A percentile compares a stretch with the other conserved stretches of the same genome.
Evolutionary conservation across 148 eudicot species (phyloP).

Genomic region (Silene uniflora): DNA sequence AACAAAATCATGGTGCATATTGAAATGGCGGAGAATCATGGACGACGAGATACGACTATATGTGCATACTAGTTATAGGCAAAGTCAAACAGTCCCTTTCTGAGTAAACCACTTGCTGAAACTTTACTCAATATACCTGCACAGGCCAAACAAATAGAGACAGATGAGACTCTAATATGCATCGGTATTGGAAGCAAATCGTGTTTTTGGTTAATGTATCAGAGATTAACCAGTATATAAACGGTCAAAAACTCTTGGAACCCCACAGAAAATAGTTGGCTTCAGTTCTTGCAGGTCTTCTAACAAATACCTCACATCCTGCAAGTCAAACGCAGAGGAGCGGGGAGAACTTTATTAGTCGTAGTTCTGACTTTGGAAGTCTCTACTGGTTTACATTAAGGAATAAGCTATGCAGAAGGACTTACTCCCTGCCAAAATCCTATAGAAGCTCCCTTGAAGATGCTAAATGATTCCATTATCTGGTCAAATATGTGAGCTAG

Average conservation of each 20-base stretch:
- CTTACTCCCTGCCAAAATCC: constrained; percentile 99
- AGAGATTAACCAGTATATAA: constrained; percentile 57
- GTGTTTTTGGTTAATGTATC: background rate
- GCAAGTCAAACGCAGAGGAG: constrained; percentile 19
- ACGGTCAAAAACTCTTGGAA: constrained; percentile 91
- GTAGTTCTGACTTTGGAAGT: constrained; percentile 5
- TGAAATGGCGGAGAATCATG: background rate
- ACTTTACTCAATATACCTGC: constrained; percentile 77
- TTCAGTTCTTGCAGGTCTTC: constrained; percentile 76
- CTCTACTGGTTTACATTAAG: background rate
- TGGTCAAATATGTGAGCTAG: constrained; percentile 93
- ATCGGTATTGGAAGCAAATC: background rate
- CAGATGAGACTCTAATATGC: background rate
- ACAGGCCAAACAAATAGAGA: constrained; percentile 6
- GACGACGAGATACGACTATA: constrained; percentile 30
- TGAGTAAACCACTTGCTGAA: constrained; percentile 57
- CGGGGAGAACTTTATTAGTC: background rate
- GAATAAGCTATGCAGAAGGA: constrained; percentile 4
- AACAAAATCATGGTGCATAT: constrained; percentile 7
- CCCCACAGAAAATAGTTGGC: constrained; percentile 88
- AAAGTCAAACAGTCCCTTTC: constrained; percentile 64
- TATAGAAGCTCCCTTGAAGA: constrained; percentile 69
- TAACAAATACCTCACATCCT: constrained; percentile 81
- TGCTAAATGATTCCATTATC: constrained; percentile 69
- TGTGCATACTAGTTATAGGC: constrained; percentile 85